Evolutionary conservation across 352 stramenopile species (phyloP).

Genomic region (Aphanomyces invadans): DNA sequence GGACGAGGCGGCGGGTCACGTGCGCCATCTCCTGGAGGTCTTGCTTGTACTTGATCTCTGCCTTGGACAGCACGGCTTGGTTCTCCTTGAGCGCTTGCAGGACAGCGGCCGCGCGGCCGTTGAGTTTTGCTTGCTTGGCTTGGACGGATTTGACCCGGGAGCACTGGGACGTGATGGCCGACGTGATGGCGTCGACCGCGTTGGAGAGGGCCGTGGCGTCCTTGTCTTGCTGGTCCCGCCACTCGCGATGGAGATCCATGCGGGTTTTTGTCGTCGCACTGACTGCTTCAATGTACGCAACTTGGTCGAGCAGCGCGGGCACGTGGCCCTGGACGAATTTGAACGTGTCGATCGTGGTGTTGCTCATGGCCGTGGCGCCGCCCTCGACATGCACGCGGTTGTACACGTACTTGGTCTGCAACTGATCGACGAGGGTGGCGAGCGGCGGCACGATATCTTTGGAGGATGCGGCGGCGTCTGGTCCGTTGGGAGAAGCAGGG

Average conservation of each 20-base stretch:
- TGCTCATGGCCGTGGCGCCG: conserved; percentile 43
- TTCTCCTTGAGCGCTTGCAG: conserved; percentile 79
- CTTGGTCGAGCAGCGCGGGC: conserved; percentile 67
- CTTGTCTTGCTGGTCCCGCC: conserved; percentile 44
- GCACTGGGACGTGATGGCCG: conserved; percentile 37
- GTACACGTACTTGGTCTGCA: background rate
- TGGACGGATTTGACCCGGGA: conserved; percentile 52
- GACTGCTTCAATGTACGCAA: conserved; percentile 68
- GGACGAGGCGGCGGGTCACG: conserved; percentile 60
- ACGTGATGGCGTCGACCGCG: conserved; percentile 30
- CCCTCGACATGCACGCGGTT: conserved; percentile 36
- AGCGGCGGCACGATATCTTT: conserved; percentile 46
- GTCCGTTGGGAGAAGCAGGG: too few relatives aligned
- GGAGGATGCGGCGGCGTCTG: too few relatives aligned
- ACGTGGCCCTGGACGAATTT: conserved; percentile 68
- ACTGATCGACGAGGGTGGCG: background rate
- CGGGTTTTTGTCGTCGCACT: conserved; percentile 56
- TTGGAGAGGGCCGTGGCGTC: conserved; percentile 39
- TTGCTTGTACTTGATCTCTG: conserved; percentile 61
- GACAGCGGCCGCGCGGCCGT: conserved; percentile 63
- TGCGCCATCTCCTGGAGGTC: conserved; percentile 59
- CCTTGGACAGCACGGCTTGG: conserved; percentile 60
- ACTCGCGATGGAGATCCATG: conserved; percentile 47
- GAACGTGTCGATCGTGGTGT: conserved; percentile 64
- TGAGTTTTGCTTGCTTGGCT: conserved; percentile 61